phyloP scores from a whole-genome alignment of 768 basidiomycete genomes.

The Coprinopsis cinerea region DNA sequence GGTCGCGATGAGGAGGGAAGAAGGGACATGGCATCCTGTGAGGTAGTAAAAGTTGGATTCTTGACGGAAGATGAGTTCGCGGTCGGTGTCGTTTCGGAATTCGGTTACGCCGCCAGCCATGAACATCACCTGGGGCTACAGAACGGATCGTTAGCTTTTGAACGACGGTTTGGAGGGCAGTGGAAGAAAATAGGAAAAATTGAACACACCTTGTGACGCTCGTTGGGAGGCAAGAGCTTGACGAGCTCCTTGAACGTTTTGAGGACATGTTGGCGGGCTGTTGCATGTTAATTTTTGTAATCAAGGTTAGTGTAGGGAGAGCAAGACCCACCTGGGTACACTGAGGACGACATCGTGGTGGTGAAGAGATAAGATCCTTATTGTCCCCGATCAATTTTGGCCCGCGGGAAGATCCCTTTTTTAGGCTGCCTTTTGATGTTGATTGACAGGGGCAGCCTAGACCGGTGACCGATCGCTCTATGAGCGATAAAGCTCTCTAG shows the following conservation, averaged over 20 bases:
- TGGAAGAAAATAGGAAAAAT: background rate
- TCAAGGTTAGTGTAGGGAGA: no score
- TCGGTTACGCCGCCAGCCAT: conserved; percentile 58
- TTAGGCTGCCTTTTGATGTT: no score
- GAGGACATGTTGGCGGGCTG: conserved; percentile 8
- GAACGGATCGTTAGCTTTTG: background rate
- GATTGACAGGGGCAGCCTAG: no score
- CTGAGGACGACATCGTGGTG: no score
- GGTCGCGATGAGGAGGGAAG: conserved; percentile 58
- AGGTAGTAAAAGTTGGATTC: conserved; percentile 91
- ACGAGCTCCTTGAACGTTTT: conserved; percentile 12
- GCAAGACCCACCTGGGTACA: no score
- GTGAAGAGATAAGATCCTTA: no score
- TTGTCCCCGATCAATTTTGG: no score
- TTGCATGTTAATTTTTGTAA: no score
- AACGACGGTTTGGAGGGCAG: background rate
- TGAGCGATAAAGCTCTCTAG: no score
- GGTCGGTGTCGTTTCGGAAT: conserved; percentile 79
- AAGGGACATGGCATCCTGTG: conserved; percentile 72
- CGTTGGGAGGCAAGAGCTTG: conserved; percentile 11
- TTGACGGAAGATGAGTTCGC: conserved; percentile 61
- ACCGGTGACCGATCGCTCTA: no score
- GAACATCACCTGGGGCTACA: conserved; percentile 68
- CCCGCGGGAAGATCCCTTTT: no score
- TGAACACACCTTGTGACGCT: conserved; percentile 9